Base-by-base conservation (phyloP, 1,284 basidiomycete species). In the Moesziomyces antarcticus region DNA sequence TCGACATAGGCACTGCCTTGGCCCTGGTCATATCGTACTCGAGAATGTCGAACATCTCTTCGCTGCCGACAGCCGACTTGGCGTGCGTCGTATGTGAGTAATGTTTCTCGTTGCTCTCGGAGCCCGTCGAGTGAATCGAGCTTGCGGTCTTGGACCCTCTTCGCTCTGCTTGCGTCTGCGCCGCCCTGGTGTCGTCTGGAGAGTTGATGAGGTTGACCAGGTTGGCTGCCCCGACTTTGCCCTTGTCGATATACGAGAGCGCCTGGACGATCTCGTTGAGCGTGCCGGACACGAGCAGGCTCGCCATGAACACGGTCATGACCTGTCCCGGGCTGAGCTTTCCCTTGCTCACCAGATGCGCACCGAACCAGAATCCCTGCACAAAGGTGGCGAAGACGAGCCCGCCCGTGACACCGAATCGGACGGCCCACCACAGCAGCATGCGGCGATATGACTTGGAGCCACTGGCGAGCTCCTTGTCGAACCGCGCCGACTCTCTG, bases 261-360 rank as follows among this genome's bases (percentile, higher is more conserved):
- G 92, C 89, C 0, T 93, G 92, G 6, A 97, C 89, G 79, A 90
- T 90, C 88, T 91, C 89, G 83, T 97, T 93, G 6, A 97, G 85
- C 82, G 93, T 93, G 79, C 88, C 90, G 4, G 91, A 91, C 0
- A 93, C 93, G 59, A 97, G 91, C 47, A 98, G 87, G 82, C 93
- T 94, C 0, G 95, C 93, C 93, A 95, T 98, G 84, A 99, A 99
- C 48, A 96, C 93, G 30, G 92, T 91, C 90, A 95, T 94, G 71
- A 98, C 92, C 50, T 91, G 88, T 5, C 92, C 93, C 0, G 91
- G 87, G 1, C 86, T 86, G 53, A 90, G 87, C 62, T 88, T 89
- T 5, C 91, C 91, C 20, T 90, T 87, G 24, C 89, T 86, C 14
- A 99, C 93, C 54, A 97, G 88, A 80, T 92, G 91, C 3, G 91